Base-by-base conservation (phyloP, 1,139 yeast genomes). In the Candida neerlandica region DNA sequence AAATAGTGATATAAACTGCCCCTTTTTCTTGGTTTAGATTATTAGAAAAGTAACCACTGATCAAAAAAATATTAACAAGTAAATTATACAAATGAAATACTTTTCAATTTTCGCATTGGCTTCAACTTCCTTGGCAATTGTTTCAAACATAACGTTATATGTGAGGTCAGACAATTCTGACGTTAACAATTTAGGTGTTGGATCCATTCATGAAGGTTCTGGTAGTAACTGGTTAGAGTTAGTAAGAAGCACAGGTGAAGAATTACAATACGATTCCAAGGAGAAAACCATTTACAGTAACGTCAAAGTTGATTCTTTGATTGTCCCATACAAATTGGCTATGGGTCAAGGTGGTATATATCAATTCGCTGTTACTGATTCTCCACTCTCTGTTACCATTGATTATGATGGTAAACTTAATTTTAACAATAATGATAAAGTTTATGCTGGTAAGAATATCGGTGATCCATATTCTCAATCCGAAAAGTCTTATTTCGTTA, bases 251-350 rank as follows among this genome's bases (percentile, higher is more conserved):
- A 19, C 14, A 23, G 51, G 43, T 23, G 47, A 49, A 45, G 43
- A 48, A 18, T 46, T 58, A 42, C 84, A 78, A 59, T 82, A 77
- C 62, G 85, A 85, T 60, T 85, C 85, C 42, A 85, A 77, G 49
- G 64, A 77, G 57, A 70, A 75, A 66, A 77, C 72, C 61, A 59
- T 73, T 42, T 72, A 73, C 15, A 7, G 4, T 9, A 23, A 11
- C 5, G 27, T 41, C 11, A 12, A 29, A 18, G 18, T 26, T 10
- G 9, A 21, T 18, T 5, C 26, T 4, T 4, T 29, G 9, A 19
- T 16, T 9, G 35, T 16, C n/a, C 32, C 23, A 16, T 9, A 10
- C 10, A n/a, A 15, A 3, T 48, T 50, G 7, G 15, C 50, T 4
- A 19, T 44, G 18, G n/a, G n/a, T n/a, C 29, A 14, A 12, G 42